Conservation (phyloP, 441 rosid species). For the Croton setiger region DNA sequence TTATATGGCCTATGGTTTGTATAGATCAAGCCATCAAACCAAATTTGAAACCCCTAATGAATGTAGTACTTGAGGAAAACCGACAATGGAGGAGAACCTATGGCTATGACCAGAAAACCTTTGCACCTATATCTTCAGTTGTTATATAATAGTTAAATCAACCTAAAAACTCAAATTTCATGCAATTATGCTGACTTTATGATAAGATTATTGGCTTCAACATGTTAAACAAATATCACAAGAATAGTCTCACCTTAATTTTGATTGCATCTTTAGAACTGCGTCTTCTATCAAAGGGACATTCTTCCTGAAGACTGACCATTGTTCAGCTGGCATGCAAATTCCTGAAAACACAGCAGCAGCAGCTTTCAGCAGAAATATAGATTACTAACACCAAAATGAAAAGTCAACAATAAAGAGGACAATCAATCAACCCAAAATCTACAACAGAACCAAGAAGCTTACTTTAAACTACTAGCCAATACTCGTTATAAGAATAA, state of each 20-base stretch:
- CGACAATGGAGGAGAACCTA: not conserved
- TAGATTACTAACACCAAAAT: constrained; percentile 4
- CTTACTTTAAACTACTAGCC: not conserved
- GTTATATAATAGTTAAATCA: constrained; percentile 2
- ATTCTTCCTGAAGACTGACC: constrained; percentile 49
- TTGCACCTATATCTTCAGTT: not conserved
- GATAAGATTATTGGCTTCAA: not conserved
- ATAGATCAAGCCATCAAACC: too few relatives aligned
- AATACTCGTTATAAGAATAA: not conserved
- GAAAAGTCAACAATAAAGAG: not conserved
- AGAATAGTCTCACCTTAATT: constrained; percentile 41
- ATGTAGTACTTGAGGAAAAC: not conserved
- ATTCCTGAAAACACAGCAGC: constrained; percentile 41
- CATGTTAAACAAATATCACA: constrained; percentile 6
- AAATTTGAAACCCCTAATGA: not conserved
- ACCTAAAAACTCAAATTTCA: not conserved
- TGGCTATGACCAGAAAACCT: constrained; percentile 1
- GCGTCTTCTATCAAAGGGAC: constrained; percentile 58
- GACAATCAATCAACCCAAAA: not conserved
- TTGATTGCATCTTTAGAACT: constrained; percentile 45
- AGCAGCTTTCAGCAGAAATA: constrained; percentile 13
- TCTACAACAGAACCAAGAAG: not conserved
- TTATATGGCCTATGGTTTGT: too few relatives aligned
- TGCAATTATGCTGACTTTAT: constrained; percentile 3
- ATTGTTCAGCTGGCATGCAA: constrained; percentile 48